Conservation (phyloP, 139 green algal species). For the Picochlorum costavermella region DNA sequence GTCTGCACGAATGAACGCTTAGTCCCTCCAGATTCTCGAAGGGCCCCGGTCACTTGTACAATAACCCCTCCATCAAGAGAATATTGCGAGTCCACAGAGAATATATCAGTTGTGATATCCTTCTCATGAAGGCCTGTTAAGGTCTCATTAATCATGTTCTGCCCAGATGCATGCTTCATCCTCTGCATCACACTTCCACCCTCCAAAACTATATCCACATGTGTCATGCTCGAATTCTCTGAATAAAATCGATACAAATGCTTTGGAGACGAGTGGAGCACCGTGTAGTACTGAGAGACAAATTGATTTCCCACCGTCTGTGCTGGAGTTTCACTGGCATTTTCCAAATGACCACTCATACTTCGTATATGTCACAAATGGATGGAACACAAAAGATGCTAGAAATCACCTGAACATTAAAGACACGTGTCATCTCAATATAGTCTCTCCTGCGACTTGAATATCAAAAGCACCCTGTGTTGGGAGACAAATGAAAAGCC, state of each 20-base stretch:
- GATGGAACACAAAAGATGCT: background rate
- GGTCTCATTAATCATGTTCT: conserved; percentile 67
- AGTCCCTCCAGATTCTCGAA: conserved; percentile 28
- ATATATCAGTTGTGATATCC: conserved; percentile 49
- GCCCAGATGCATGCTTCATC: conserved; percentile 18
- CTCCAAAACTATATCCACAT: conserved; percentile 29
- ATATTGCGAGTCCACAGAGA: conserved; percentile 68
- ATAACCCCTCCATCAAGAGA: conserved; percentile 51
- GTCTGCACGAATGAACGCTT: conserved; percentile 70
- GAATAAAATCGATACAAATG: conserved; percentile 80
- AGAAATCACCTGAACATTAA: background rate
- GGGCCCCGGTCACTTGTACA: conserved; percentile 51
- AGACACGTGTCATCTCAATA: too few species aligned
- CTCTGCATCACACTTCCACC: conserved; percentile 9
- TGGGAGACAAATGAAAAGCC: background rate
- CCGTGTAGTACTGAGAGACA: conserved; percentile 75
- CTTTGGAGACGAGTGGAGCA: conserved; percentile 57
- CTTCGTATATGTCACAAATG: background rate
- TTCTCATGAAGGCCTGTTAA: conserved; percentile 51
- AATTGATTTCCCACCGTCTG: conserved; percentile 73
- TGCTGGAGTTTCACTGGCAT: background rate
- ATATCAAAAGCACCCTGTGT: conserved; percentile 7
- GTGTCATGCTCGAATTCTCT: conserved; percentile 57
- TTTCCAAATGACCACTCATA: background rate
- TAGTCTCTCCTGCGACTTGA: background rate